A percentile compares a stretch with the other conserved stretches of the same genome.
These are phyloP conservation scores for Zoysia matrella DNA, from an alignment of 202 grass and related monocot genomes.

Conservation along the genomic window DNA sequence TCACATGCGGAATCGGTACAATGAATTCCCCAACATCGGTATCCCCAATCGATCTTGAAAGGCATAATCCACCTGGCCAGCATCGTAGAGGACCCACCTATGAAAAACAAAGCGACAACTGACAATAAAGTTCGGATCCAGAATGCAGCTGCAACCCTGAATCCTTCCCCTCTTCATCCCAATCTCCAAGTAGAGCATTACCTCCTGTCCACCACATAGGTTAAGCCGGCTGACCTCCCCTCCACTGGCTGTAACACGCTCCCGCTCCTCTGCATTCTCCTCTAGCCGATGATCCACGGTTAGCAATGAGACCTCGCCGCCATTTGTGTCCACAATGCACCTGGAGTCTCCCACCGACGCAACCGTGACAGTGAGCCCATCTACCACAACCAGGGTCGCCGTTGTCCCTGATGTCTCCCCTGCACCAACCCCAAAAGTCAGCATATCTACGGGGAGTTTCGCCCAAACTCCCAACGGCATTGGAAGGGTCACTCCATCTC, in stretches of 20 bases:
- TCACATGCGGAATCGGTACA: conserved; percentile 92
- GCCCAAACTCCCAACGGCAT: conserved; percentile 16
- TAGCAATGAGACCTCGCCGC: conserved; percentile 74
- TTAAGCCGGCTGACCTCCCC: conserved; percentile 95
- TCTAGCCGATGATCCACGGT: conserved; percentile 95
- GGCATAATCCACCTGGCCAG: conserved; percentile 97
- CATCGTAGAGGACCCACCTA: conserved; percentile 93
- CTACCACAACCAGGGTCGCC: conserved; percentile 82
- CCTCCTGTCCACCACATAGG: conserved; percentile 87
- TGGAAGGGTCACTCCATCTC: conserved; percentile 33
- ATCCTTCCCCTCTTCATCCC: neutral
- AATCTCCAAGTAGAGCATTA: conserved; percentile 37
- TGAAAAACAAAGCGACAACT: neutral
- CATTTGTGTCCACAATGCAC: conserved; percentile 84
- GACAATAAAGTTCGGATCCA: conserved; percentile 1
- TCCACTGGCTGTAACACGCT: conserved; percentile 85
- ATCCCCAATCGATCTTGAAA: conserved; percentile 96
- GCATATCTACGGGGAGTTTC: neutral
- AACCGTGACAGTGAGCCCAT: conserved; percentile 67
- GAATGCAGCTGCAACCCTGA: conserved; percentile 23
- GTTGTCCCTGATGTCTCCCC: conserved; percentile 97
- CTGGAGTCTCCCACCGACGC: conserved; percentile 94
- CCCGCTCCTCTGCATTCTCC: conserved; percentile 91
- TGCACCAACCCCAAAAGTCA: conserved; percentile 39
- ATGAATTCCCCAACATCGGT: conserved; percentile 97